Conservation (phyloP, 495 filamentous ascomycete species). For the Lepidopterella palustris region DNA sequence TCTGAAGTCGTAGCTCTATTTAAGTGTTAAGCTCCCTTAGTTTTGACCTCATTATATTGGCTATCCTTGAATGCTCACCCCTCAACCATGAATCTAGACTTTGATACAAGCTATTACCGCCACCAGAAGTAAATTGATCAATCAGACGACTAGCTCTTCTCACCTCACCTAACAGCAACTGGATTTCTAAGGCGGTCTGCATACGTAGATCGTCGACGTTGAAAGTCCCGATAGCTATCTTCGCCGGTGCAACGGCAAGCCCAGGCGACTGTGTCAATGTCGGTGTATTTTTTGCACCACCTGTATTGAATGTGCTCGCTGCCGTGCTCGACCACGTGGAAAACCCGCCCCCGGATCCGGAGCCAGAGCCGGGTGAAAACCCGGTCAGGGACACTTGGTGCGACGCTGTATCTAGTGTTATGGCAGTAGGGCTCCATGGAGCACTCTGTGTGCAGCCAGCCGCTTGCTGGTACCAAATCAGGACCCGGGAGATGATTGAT, state of each 20-base stretch:
- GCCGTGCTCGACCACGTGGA: slow-evolving; percentile 3
- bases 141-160: background rate
- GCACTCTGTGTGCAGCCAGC: background rate
- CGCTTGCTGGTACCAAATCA: background rate
- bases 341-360: too few species aligned
- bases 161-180: background rate
- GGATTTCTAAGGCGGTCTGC: slow-evolving; percentile 23
- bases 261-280: slow-evolving; percentile 18
- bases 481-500: background rate
- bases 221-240: slow-evolving; percentile 25
- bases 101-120: background rate
- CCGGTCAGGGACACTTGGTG: background rate
- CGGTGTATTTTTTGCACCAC: slow-evolving; percentile 7
- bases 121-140: background rate
- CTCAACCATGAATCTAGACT: background rate
- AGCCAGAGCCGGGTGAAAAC: too few species aligned
- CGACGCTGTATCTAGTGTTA: background rate
- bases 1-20: too few species aligned
- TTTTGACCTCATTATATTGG: background rate
- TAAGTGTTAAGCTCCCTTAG: too few species aligned
- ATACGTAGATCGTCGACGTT: slow-evolving; percentile 25
- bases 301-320: slow-evolving; percentile 11
- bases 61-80: background rate
- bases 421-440: background rate
- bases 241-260: slow-evolving; percentile 14